Evolutionary conservation across 495 filamentous ascomycete species (phyloP).

Genomic region (Xylaria flabelliformis): DNA sequence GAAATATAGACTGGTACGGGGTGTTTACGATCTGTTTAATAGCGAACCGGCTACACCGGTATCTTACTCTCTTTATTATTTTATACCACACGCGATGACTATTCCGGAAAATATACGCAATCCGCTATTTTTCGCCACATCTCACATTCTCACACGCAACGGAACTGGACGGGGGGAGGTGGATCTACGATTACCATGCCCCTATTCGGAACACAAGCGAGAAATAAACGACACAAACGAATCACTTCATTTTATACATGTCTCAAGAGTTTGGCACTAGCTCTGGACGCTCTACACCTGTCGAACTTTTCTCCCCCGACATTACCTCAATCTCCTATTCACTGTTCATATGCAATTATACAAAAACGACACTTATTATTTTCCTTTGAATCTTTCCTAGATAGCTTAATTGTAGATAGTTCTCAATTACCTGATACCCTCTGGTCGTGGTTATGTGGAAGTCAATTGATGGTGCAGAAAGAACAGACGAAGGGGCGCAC

Average conservation of each 20-base stretch:
- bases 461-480: background rate
- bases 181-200: background rate
- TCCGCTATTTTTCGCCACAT: constrained; percentile 1
- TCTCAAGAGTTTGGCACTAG: background rate
- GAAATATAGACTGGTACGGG: constrained; percentile 24
- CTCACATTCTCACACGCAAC: background rate
- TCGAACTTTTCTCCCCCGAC: background rate
- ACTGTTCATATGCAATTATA: constrained; percentile 19
- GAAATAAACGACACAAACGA: background rate
- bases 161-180: background rate
- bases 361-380: constrained; percentile 12
- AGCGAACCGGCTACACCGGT: background rate
- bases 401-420: constrained; percentile 26
- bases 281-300: background rate
- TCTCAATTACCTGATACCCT: constrained; percentile 27
- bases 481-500: constrained; percentile 12
- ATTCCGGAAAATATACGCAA: constrained; percentile 13
- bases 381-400: background rate
- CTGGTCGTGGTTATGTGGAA: constrained; percentile 20
- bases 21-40: constrained; percentile 26
- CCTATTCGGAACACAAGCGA: background rate
- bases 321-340: background rate
- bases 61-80: constrained; percentile 1
- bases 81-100: background rate
- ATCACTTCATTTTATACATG: background rate